A percentile compares a stretch with the other conserved stretches of the same genome.
phyloP scores from a whole-genome alignment of 2,329 filamentous ascomycete species.

The Aurifilum marmelostoma region DNA sequence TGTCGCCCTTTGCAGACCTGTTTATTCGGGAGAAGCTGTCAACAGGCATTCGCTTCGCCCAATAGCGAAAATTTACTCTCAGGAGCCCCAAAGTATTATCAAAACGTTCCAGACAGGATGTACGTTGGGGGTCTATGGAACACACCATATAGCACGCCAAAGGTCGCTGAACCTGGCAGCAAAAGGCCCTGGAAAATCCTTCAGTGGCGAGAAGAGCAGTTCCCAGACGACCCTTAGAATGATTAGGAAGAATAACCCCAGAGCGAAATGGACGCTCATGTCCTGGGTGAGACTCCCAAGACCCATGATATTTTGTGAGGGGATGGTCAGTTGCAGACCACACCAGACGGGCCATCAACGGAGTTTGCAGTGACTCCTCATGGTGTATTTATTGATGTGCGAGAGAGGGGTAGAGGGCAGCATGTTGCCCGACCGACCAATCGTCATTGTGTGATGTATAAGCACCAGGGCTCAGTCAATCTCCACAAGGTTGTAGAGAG shows the following conservation, averaged over 20 bases:
- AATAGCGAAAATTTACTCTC: too few species aligned
- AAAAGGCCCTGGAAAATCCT: slow-evolving; percentile 17
- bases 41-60: neutral
- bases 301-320: neutral
- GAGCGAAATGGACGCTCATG: neutral
- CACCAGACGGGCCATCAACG: neutral
- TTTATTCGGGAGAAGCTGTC: neutral
- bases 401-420: neutral
- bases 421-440: neutral
- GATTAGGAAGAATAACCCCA: neutral
- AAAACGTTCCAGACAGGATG: too few species aligned
- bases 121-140: neutral
- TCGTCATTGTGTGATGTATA: neutral
- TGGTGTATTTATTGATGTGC: neutral
- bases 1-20: slow-evolving; percentile 13
- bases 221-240: slow-evolving; percentile 11
- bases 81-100: too few species aligned
- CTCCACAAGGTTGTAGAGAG: neutral
- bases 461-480: neutral
- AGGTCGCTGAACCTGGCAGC: slow-evolving; percentile 16
- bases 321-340: too few species aligned
- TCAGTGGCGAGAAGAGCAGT: slow-evolving; percentile 10
- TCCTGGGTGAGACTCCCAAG: neutral
- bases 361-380: neutral
- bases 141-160: slow-evolving; percentile 18